These are phyloP conservation scores for Cronartium ribicola DNA, from an alignment of 1,284 basidiomycete species.

Conservation along the genomic window DNA sequence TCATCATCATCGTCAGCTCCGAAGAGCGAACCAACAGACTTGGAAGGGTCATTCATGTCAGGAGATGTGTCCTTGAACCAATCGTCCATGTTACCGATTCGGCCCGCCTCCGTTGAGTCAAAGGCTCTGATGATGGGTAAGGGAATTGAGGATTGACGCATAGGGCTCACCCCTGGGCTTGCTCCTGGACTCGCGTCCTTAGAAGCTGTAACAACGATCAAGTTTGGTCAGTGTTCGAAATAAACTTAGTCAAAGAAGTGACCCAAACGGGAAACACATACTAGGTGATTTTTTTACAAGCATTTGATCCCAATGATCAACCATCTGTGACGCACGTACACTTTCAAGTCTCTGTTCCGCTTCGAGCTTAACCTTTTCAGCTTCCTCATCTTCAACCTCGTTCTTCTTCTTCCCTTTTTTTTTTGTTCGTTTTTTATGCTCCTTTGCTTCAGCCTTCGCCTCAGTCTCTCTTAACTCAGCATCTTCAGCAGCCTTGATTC, in stretches of 20 bases:
- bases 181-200: not conserved
- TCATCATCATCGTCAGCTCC: not conserved
- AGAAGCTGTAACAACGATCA: not conserved
- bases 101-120: slow-evolving; percentile 1
- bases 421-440: slow-evolving; percentile 19
- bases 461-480: slow-evolving; percentile 28
- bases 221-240: not conserved
- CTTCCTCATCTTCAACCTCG: not conserved
- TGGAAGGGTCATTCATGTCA: not conserved
- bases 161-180: not conserved
- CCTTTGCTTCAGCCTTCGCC: slow-evolving; percentile 27
- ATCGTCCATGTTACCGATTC: slow-evolving; percentile 22
- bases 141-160: slow-evolving; percentile 8
- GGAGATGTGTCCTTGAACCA: slow-evolving; percentile 31
- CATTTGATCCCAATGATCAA: slow-evolving; percentile 29
- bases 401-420: slow-evolving; percentile 37
- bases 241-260: not conserved
- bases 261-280: slow-evolving; percentile 7
- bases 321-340: slow-evolving; percentile 7
- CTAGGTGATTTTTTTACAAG: slow-evolving; percentile 12
- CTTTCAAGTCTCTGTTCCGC: not conserved
- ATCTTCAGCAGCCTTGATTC: slow-evolving; percentile 35
- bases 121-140: slow-evolving; percentile 19
- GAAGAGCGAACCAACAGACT: not conserved
- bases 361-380: not conserved